Percentiles rank a stretch among this genome's conserved stretches.
phyloP scores from a whole-genome alignment of 371 early-diverging fungal genomes.

The Syncephalastrum contaminatum region DNA sequence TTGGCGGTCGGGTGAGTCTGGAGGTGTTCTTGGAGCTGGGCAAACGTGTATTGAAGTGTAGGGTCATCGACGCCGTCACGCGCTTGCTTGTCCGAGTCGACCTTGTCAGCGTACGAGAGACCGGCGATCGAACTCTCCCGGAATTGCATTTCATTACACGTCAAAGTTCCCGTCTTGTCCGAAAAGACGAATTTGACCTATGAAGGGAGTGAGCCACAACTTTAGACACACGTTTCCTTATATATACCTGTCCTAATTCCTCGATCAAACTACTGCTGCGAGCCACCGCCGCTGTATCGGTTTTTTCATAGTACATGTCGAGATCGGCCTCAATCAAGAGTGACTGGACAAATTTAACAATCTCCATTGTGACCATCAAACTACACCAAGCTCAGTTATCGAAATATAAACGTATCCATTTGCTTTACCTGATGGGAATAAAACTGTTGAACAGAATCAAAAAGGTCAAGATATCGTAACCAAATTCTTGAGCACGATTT shows the following conservation, averaged over 20 bases:
- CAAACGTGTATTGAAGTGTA: conserved; percentile 67
- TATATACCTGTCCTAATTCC: conserved; percentile 81
- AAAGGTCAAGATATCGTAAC: conserved; percentile 79
- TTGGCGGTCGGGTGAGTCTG: conserved; percentile 62
- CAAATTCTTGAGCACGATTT: conserved; percentile 49
- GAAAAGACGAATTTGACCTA: conserved; percentile 83
- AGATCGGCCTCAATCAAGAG: conserved; percentile 78
- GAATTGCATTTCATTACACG: conserved; percentile 96
- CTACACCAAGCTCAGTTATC: conserved; percentile 20
- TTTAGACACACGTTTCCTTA: neutral
- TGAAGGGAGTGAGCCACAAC: too few relatives aligned
- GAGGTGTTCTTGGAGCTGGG: conserved; percentile 62
- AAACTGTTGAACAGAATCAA: conserved; percentile 89
- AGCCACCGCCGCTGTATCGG: conserved; percentile 85
- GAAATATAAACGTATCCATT: neutral
- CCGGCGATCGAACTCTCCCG: conserved; percentile 83
- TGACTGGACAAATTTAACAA: conserved; percentile 83
- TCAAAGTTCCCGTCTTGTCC: conserved; percentile 96
- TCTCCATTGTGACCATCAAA: conserved; percentile 91
- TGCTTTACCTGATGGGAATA: conserved; percentile 77
- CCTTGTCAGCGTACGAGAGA: conserved; percentile 71
- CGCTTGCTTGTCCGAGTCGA: conserved; percentile 76
- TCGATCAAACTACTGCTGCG: conserved; percentile 91
- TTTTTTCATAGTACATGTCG: conserved; percentile 82
- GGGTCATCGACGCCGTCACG: conserved; percentile 63